Evolutionary conservation across 441 rosid genomes (phyloP).

Genomic region (Erysimum cheiri): DNA sequence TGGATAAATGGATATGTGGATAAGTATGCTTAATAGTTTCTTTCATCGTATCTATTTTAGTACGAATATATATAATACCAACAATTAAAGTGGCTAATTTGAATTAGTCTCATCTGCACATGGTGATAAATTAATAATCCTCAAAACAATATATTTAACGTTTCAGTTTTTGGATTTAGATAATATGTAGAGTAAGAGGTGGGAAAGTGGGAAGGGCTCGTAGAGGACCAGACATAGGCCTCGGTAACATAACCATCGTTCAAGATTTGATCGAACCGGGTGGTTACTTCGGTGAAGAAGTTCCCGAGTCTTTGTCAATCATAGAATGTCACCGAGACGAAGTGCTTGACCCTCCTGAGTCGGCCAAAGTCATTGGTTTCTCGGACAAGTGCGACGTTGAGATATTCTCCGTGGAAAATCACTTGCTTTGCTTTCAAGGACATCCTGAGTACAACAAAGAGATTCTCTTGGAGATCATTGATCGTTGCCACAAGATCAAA

Average conservation of each 20-base stretch:
- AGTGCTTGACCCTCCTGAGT: slow-evolving; percentile 66
- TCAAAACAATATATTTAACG: not conserved
- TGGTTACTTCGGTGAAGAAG: slow-evolving; percentile 36
- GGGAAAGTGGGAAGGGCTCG: slow-evolving; percentile 70
- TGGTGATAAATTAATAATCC: not conserved
- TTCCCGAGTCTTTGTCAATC: slow-evolving; percentile 53
- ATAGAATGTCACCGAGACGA: slow-evolving; percentile 81
- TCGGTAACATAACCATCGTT: slow-evolving; percentile 60
- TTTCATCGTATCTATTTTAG: not conserved
- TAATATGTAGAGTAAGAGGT: slow-evolving; percentile 70
- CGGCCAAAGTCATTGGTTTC: slow-evolving; percentile 66
- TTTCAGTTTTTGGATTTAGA: slow-evolving; percentile 43
- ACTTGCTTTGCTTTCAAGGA: slow-evolving; percentile 76
- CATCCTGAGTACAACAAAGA: slow-evolving; percentile 85
- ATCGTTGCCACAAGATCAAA: slow-evolving; percentile 52
- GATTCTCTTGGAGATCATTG: slow-evolving; percentile 63
- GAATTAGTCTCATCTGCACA: not conserved
- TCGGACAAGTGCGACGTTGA: slow-evolving; percentile 77
- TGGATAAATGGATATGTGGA: not conserved
- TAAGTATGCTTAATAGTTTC: not conserved
- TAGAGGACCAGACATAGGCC: slow-evolving; percentile 79
- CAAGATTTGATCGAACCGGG: slow-evolving; percentile 43
- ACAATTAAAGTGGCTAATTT: not conserved
- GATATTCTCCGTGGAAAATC: slow-evolving; percentile 60
- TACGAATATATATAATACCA: not conserved